phyloP scores from a whole-genome alignment of 2,329 filamentous ascomycete genomes.

The Cladosporium sp. region DNA sequence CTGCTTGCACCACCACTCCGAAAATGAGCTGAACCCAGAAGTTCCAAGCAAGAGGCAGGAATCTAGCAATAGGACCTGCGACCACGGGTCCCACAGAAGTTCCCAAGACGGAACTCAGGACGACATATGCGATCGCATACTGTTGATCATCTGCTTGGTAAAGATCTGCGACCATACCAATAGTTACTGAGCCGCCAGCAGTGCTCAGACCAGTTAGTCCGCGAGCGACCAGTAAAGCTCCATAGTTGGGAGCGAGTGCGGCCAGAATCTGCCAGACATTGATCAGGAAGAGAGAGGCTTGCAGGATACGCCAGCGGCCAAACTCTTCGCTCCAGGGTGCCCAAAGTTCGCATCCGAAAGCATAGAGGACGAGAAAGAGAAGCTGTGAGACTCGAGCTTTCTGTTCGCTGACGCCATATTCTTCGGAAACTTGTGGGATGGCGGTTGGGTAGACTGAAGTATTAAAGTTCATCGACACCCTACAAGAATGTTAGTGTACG shows the following conservation, averaged over 20 bases:
- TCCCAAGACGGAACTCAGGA: conserved; percentile 52
- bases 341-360: conserved; percentile 58
- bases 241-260: conserved; percentile 62
- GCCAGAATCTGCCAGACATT: conserved; percentile 66
- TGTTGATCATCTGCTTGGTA: conserved; percentile 66
- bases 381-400: conserved; percentile 78
- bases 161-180: conserved; percentile 77
- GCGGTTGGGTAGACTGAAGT: conserved; percentile 52
- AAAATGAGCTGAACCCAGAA: conserved; percentile 86
- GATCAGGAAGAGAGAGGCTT: conserved; percentile 61
- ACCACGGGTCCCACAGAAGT: conserved; percentile 30
- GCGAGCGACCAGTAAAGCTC: conserved; percentile 64
- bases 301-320: conserved; percentile 63
- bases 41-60: conserved; percentile 67
- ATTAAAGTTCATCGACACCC: conserved; percentile 51
- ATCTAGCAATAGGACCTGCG: conserved; percentile 29
- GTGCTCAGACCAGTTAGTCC: conserved; percentile 67
- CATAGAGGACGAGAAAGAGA: conserved; percentile 67
- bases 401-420: conserved; percentile 67
- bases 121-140: conserved; percentile 77
- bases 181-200: conserved; percentile 55
- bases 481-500: neutral
- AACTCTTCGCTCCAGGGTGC: conserved; percentile 64
- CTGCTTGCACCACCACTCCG: conserved; percentile 70
- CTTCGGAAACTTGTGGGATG: conserved; percentile 52